These are phyloP conservation scores for Penicillium verhagenii DNA, from an alignment of 495 filamentous ascomycete species.

Conservation along the genomic window DNA sequence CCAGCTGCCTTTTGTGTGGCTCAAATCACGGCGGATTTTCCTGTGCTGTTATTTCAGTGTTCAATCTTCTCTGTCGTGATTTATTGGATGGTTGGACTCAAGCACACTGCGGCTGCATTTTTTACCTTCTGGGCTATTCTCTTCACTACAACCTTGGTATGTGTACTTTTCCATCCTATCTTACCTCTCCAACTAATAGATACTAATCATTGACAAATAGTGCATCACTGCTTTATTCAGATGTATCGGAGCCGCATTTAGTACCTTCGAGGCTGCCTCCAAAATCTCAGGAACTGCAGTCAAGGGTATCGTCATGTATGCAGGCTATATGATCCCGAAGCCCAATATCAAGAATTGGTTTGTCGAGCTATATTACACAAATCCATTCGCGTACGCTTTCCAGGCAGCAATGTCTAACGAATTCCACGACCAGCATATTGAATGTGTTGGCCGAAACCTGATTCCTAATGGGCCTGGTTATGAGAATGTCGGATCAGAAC, in stretches of 20 bases:
- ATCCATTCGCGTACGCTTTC: slow-evolving; percentile 71
- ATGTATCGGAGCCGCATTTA: slow-evolving; percentile 45
- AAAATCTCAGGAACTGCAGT: slow-evolving; percentile 48
- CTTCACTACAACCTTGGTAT: slow-evolving; percentile 31
- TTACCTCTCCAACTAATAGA: neutral
- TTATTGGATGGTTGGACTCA: slow-evolving; percentile 67
- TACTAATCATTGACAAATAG: slow-evolving; percentile 1
- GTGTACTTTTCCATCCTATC: neutral
- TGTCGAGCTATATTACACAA: slow-evolving; percentile 66
- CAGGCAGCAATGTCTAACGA: slow-evolving; percentile 67
- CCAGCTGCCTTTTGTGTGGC: slow-evolving; percentile 70
- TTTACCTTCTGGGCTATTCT: slow-evolving; percentile 51
- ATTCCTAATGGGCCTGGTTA: slow-evolving; percentile 36
- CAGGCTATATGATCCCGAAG: slow-evolving; percentile 59
- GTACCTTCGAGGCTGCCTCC: slow-evolving; percentile 51
- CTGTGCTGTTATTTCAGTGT: slow-evolving; percentile 60
- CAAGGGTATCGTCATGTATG: slow-evolving; percentile 54
- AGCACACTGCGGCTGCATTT: slow-evolving; percentile 47
- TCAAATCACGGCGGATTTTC: slow-evolving; percentile 66
- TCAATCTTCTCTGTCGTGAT: slow-evolving; percentile 65
- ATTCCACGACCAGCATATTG: slow-evolving; percentile 51
- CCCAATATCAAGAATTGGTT: slow-evolving; percentile 72
- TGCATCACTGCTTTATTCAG: slow-evolving; percentile 52
- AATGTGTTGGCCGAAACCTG: slow-evolving; percentile 47
- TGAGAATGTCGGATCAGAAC: slow-evolving; percentile 14